These are phyloP conservation scores for Skeletonema costatum DNA, from an alignment of 108 stramenopile genomes.

Conservation along the genomic window DNA sequence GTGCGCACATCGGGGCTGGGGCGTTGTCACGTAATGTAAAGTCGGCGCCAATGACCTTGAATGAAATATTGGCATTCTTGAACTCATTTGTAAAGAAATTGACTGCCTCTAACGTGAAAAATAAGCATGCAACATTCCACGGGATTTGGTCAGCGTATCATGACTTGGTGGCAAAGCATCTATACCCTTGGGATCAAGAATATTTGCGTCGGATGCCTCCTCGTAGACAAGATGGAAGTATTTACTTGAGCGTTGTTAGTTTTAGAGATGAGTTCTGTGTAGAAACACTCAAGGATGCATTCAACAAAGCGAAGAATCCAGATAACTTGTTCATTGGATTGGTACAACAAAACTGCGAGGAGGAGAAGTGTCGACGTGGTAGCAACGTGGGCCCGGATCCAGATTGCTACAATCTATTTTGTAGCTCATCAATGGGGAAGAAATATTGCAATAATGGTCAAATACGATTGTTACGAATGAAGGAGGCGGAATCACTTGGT, in stretches of 20 bases:
- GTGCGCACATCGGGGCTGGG: constrained; percentile 30
- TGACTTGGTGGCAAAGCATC: constrained; percentile 72
- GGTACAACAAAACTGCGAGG: constrained; percentile 94
- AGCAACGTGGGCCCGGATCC: constrained; percentile 72
- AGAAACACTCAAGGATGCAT: constrained; percentile 85
- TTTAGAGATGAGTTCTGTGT: constrained; percentile 95
- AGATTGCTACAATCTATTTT: constrained; percentile 77
- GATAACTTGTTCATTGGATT: constrained; percentile 90
- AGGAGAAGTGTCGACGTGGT: constrained; percentile 75
- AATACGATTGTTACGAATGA: constrained; percentile 80
- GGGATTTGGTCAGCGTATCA: constrained; percentile 87
- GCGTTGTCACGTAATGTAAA: constrained; percentile 27
- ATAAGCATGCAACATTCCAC: constrained; percentile 66
- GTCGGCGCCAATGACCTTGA: constrained; percentile 77
- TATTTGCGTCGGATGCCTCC: constrained; percentile 77
- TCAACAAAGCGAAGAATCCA: constrained; percentile 85
- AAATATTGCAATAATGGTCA: constrained; percentile 62
- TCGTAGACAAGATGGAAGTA: constrained; percentile 73
- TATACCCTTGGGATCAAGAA: constrained; percentile 85
- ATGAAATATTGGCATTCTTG: constrained; percentile 69
- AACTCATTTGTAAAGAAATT: constrained; percentile 66
- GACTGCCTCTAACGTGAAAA: constrained; percentile 52
- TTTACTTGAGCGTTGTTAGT: constrained; percentile 91
- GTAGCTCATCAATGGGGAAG: constrained; percentile 66
- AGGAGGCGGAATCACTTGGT: constrained; percentile 92